Base-by-base conservation (phyloP, 441 rosid species). In the Pelargonium hybrid region DNA sequence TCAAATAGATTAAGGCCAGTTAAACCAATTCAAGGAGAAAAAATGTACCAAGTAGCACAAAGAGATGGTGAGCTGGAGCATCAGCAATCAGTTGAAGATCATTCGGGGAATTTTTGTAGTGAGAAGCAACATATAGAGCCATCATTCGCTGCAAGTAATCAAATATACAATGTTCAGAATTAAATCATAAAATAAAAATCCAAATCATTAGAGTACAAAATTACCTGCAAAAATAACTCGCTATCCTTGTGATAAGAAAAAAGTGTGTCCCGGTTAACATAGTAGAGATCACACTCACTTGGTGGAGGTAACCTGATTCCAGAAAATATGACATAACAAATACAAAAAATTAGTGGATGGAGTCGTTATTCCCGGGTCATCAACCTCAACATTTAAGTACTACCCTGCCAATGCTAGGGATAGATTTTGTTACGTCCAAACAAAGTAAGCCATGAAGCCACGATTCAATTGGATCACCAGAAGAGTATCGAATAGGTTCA, bases 41-140 rank as follows among this genome's bases (percentile, higher is more conserved):
- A 59, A 41, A 56, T 41, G 76, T 87, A 95, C 98, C 98, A 52
- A 92, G 93, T 68, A 92, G 79, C 39, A 95, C 97, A 74, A 95
- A 95, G 75, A 95, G 83, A 82, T 92, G 99, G 79, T 95, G 98
- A 65, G 99, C 98, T 20, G 97, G 99, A 78, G 98, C 99, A 88
- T 95, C 99, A 69, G 99, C 95, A 90, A 92, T 83, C 43, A 92
- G 79, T 78, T 92, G 99, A 69, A 95, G 87, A 84, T 95, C 99
- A 82, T 95, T 95, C 9, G 99, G 98, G 71, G 99, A 95, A 78
- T 95, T 95, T 81, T 90, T 92, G 80, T 95, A 92, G 84, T 95
- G 99, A 78, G 99, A 95, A 69, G 99, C 84, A 71, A 95, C 99
- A 73, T 87, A 92, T 34, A 95, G 85, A 43, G 98, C 95, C 98